Conservation (phyloP, 768 basidiomycete species). For the Tricholoma matsutake region DNA sequence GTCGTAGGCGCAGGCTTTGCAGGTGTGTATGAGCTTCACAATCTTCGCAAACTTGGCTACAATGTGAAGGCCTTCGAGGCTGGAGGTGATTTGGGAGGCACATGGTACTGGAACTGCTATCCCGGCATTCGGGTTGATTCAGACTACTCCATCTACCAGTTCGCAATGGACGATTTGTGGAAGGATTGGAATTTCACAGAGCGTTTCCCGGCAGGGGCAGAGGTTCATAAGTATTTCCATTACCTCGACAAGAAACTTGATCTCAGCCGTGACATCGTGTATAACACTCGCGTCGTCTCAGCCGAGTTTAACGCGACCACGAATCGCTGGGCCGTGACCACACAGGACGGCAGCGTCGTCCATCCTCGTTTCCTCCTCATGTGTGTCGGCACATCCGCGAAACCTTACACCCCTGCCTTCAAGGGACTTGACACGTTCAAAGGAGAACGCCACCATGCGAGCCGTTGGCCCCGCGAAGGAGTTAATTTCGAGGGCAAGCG, state of each 20-base stretch:
- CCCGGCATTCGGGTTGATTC: constrained; percentile 19
- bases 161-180: constrained; percentile 14
- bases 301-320: constrained; percentile 8
- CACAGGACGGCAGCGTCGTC: constrained; percentile 6
- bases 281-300: constrained; percentile 12
- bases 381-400: constrained; percentile 12
- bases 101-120: constrained; percentile 27
- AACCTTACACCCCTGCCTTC: constrained; percentile 10
- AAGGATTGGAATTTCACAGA: constrained; percentile 14
- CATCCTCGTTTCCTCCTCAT: constrained; percentile 13
- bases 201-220: constrained; percentile 2
- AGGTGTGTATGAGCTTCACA: constrained; percentile 19
- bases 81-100: constrained; percentile 20
- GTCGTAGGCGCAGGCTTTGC: constrained; percentile 25
- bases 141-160: constrained; percentile 12
- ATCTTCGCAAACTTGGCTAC: constrained; percentile 16
- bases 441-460: constrained; percentile 14
- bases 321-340: constrained; percentile 12
- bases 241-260: constrained; percentile 12
- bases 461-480: constrained; percentile 11
- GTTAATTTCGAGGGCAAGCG: constrained; percentile 12
- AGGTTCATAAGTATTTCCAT: constrained; percentile 13
- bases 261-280: constrained; percentile 12
- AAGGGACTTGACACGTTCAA: constrained; percentile 12
- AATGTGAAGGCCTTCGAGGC: constrained; percentile 20